phyloP scores from a whole-genome alignment of 768 basidiomycete species.

The Panellus pusillus region DNA sequence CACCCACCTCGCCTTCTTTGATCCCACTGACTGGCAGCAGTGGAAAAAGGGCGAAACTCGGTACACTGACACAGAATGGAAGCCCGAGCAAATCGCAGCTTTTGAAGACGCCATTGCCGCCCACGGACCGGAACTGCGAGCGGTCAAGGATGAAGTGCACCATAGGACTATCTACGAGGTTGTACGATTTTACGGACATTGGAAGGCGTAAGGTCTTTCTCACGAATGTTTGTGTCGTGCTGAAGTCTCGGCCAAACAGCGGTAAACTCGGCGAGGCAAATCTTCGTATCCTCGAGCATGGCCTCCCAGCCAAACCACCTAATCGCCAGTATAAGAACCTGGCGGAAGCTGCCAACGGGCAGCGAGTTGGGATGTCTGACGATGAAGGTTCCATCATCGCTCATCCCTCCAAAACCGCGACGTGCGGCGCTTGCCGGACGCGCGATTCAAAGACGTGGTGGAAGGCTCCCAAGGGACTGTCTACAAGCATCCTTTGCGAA shows the following conservation, averaged over 20 bases:
- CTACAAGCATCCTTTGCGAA: conserved; percentile 78
- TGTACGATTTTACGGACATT: conserved; percentile 80
- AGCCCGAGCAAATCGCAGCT: conserved; percentile 61
- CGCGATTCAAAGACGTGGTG: conserved; percentile 83
- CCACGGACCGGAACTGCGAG: conserved; percentile 80
- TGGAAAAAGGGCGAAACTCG: conserved; percentile 71
- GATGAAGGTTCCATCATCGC: conserved; percentile 78
- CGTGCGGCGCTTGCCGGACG: conserved; percentile 84
- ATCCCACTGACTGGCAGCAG: conserved; percentile 35
- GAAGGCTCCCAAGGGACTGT: conserved; percentile 88
- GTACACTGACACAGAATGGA: conserved; percentile 73
- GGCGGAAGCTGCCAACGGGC: conserved; percentile 43
- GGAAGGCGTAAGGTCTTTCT: conserved; percentile 67
- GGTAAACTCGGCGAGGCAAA: conserved; percentile 71
- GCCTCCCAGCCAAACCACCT: conserved; percentile 36
- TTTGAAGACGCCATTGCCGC: conserved; percentile 75
- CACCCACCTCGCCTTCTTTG: not conserved
- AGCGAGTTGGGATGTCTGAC: conserved; percentile 56
- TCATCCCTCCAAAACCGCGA: conserved; percentile 52
- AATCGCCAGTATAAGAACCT: conserved; percentile 36
- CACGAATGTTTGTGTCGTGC: not conserved
- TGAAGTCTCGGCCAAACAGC: conserved; percentile 35
- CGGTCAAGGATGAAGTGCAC: conserved; percentile 72
- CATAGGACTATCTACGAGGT: conserved; percentile 73
- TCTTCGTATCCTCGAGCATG: conserved; percentile 43